A percentile compares a stretch with the other conserved stretches of the same genome.
These are phyloP conservation scores for Pleurostoma richardsiae DNA, from an alignment of 2,329 filamentous ascomycete genomes.

Conservation along the genomic window DNA sequence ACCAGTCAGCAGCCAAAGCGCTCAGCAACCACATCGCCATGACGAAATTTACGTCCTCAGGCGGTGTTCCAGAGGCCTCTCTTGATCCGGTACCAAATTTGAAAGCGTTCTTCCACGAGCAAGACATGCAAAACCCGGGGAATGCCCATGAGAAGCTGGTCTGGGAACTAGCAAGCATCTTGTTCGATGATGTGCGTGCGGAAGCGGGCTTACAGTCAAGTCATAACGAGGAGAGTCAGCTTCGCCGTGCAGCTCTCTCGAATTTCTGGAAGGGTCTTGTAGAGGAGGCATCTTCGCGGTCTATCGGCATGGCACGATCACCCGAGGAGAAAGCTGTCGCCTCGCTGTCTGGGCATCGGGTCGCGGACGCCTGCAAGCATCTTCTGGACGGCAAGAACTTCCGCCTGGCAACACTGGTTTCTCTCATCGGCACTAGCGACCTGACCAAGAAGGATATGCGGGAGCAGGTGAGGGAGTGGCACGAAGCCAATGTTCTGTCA, in stretches of 20 bases:
- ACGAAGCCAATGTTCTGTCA: conserved; percentile 73
- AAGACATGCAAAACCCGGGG: conserved; percentile 19
- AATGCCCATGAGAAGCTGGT: conserved; percentile 63
- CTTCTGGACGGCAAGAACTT: conserved; percentile 73
- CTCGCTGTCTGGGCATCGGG: conserved; percentile 70
- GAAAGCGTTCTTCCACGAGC: conserved; percentile 38
- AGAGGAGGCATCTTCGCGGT: conserved; percentile 49
- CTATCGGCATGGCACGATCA: conserved; percentile 53
- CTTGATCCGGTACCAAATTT: conserved; percentile 42
- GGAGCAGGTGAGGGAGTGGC: conserved; percentile 80
- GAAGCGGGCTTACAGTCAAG: conserved; percentile 31
- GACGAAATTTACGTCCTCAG: conserved; percentile 46
- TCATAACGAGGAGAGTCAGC: conserved; percentile 25
- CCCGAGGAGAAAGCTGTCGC: conserved; percentile 81
- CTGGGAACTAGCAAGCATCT: conserved; percentile 81
- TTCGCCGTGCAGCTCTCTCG: conserved; percentile 61
- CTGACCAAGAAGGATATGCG: conserved; percentile 68
- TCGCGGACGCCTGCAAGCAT: conserved; percentile 77
- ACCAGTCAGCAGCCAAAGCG: conserved; percentile 49
- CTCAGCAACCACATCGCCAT: conserved; percentile 50
- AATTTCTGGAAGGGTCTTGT: conserved; percentile 63
- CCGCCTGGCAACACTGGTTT: conserved; percentile 76
- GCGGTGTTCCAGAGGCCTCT: conserved; percentile 56
- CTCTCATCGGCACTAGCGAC: conserved; percentile 73
- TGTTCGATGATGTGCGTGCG: conserved; percentile 66